Evolutionary conservation across 768 basidiomycete species (phyloP), one percentile per base, ranked within the genome.

Genomic region (Serendipita sp.): DNA sequence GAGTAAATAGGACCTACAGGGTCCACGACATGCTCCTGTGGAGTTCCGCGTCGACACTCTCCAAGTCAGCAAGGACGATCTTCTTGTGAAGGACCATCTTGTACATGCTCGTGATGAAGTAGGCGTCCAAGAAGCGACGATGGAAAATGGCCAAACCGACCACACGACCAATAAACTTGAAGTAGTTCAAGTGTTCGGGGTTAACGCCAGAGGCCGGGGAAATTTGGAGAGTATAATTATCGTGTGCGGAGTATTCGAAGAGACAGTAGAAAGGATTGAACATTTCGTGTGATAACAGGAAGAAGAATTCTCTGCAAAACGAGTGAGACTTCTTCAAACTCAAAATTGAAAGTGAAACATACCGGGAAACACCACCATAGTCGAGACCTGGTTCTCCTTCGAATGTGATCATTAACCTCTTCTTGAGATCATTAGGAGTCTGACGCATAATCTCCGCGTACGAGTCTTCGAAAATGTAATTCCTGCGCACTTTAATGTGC

Each of bases 371-470:
- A 73, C 96, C 96, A 71, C 96, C 96, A 71, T 99, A 99, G 78
- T 99, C 96, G 66, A 98, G 75, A 71, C 96, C 96, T 72, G 98
- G 96, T 72, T 99, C 96, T 33, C 96, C 96, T 68, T 96, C 94
- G 74, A 99, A 99, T 76, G 98, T 99, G 77, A 98, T 98, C 96
- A 98, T 98, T 68, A 98, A 74, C 51, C 96, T 79, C 77, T 99
- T 99, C 84, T 97, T 98, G 69, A 99, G 74, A 74, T 99, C 96
- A 70, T 89, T 96, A 3, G 96, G 95, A 13, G 91, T 94, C 77
- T 98, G 96, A 65, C 94, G 81, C 96, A 99, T 98, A 69, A 99
- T 98, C 77, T 99, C 96, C 65, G 93, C 94, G 75, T 98, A 99
- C 74, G 89, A 91, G 72, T 98, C 96, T 74, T 99, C 96, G 68